phyloP scores from a whole-genome alignment of 2,329 filamentous ascomycete species.

The Fusarium zealandicum region DNA sequence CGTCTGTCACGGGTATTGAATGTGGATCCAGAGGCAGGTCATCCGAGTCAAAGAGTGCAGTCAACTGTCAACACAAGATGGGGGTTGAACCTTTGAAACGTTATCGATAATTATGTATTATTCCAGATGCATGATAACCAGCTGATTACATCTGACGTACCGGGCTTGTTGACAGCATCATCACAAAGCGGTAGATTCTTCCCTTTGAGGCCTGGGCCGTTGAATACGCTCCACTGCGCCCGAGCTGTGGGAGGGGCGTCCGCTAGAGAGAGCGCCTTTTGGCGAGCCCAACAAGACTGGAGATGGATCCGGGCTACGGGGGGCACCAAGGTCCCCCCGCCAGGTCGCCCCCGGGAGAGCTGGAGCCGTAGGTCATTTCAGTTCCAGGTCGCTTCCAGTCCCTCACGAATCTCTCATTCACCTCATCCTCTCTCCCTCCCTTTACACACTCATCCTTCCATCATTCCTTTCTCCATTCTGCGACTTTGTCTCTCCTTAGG shows the following conservation, averaged over 20 bases:
- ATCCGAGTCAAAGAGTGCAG: no score
- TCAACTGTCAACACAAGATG: no score
- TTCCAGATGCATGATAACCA: no score
- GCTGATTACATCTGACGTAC: not conserved
- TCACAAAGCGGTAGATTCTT: conserved; percentile 1
- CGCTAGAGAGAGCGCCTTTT: conserved; percentile 11
- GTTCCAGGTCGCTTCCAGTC: conserved; percentile 14
- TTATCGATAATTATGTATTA: not conserved
- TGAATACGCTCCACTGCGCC: conserved; percentile 10
- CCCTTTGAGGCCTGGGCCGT: not conserved
- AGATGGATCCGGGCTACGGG: conserved; percentile 1
- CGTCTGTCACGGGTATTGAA: conserved; percentile 9
- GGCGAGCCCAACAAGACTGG: conserved; percentile 24
- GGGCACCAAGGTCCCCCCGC: conserved; percentile 8
- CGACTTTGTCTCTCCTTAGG: conserved; percentile 7
- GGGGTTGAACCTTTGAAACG: not conserved
- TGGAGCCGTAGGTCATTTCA: conserved; percentile 30
- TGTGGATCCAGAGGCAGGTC: conserved; percentile 10
- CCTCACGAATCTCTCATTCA: conserved; percentile 16
- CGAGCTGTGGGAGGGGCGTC: conserved; percentile 24
- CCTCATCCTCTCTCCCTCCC: conserved; percentile 20
- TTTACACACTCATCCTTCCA: not conserved
- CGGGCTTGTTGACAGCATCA: not conserved
- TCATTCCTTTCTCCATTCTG: conserved; percentile 28
- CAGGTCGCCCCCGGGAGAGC: conserved; percentile 23